A percentile compares a stretch with the other conserved stretches of the same genome.
Evolutionary conservation across 306 rosid species (phyloP).

Genomic region (Quercus agrifolia): DNA sequence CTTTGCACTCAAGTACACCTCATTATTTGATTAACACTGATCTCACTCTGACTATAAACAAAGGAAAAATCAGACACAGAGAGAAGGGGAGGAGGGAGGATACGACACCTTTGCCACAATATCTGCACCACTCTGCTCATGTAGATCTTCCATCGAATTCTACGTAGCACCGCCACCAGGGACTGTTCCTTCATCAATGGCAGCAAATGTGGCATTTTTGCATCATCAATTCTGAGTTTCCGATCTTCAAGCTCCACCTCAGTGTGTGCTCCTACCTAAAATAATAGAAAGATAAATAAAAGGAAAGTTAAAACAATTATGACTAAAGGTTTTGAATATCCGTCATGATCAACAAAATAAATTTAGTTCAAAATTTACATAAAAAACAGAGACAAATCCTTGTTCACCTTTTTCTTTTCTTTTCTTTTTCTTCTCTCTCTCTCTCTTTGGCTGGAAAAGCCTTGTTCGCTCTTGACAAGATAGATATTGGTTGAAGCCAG

Average conservation of each 20-base stretch:
- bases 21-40: no score
- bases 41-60: no score
- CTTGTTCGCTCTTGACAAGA: no score
- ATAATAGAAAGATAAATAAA: not conserved
- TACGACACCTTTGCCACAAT: conserved; percentile 55
- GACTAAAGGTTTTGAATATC: not conserved
- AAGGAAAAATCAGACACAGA: no score
- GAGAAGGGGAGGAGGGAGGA: no score
- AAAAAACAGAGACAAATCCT: not conserved
- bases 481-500: no score
- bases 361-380: not conserved
- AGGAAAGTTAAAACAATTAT: not conserved
- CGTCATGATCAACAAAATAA: not conserved
- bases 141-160: conserved; percentile 58
- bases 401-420: not conserved
- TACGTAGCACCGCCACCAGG: conserved; percentile 94
- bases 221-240: conserved; percentile 93
- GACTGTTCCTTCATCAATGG: conserved; percentile 84
- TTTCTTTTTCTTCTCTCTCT: no score
- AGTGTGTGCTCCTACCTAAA: conserved; percentile 93
- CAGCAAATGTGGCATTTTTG: conserved; percentile 94
- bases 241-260: conserved; percentile 87
- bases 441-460: no score
- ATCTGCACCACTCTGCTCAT: conserved; percentile 89
- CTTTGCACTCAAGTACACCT: no score